phyloP scores from a whole-genome alignment of 257 asterid species.

The Pogostemon cablin region DNA sequence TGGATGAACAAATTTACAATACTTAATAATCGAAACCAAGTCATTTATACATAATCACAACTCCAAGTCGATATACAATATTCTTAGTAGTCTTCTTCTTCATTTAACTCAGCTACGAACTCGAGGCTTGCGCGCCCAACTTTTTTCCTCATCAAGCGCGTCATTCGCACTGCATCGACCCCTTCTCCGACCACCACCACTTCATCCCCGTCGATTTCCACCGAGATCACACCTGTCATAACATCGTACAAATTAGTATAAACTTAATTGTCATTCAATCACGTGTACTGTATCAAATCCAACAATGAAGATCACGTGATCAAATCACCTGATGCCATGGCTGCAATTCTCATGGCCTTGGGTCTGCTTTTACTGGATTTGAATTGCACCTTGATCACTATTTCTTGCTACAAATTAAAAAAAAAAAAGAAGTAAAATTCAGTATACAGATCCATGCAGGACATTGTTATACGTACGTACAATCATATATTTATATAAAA shows the following conservation, averaged over 20 bases:
- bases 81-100: not conserved
- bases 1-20: no score
- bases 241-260: not conserved
- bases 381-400: conserved; percentile 38
- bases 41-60: no score
- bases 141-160: conserved; percentile 49
- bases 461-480: no score
- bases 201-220: conserved; percentile 42
- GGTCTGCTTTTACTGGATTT: conserved; percentile 51
- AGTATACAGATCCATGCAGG: not conserved
- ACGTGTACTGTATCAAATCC: not conserved
- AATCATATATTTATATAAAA: no score
- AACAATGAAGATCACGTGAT: not conserved
- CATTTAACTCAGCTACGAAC: conserved; percentile 35
- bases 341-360: conserved; percentile 55
- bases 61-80: not conserved
- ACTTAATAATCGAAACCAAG: no score
- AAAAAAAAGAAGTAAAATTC: not conserved
- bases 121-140: conserved; percentile 53
- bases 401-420: conserved; percentile 37
- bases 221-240: conserved; percentile 44
- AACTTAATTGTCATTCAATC: not conserved
- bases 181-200: conserved; percentile 52
- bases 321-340: conserved; percentile 46
- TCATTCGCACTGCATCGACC: conserved; percentile 48